phyloP scores from a whole-genome alignment of 257 asterid species.

The Solanum chmielewskii region DNA sequence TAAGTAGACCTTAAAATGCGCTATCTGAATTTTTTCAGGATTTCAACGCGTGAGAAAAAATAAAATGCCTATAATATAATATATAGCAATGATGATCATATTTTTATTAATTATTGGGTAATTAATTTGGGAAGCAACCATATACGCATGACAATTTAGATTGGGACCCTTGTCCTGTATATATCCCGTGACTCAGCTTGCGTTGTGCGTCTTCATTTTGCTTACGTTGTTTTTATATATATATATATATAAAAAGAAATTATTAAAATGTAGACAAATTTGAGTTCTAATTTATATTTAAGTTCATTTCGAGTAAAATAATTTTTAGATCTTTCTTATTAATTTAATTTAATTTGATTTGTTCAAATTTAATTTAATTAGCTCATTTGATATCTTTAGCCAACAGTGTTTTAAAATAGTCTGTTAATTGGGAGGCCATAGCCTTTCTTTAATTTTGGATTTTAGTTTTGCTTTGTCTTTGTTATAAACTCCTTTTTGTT shows the following conservation, averaged over 20 bases:
- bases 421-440: background rate
- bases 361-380: no score
- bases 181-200: background rate
- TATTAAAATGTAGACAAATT: background rate
- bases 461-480: background rate
- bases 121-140: background rate
- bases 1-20: no score
- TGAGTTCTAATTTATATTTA: background rate
- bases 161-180: background rate
- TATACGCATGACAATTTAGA: background rate
- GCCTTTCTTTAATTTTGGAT: background rate
- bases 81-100: background rate
- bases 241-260: background rate
- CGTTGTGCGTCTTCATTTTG: background rate
- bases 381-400: background rate
- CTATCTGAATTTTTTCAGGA: accelerated
- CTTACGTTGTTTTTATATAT: background rate
- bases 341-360: no score
- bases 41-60: no score
- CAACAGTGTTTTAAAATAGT: background rate
- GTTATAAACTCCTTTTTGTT: background rate
- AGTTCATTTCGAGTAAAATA: no score
- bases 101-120: background rate
- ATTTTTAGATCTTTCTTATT: background rate
- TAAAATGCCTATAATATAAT: background rate